Evolutionary conservation across 305 asterid genomes (phyloP).

Genomic region (Fraxinus nigra): DNA sequence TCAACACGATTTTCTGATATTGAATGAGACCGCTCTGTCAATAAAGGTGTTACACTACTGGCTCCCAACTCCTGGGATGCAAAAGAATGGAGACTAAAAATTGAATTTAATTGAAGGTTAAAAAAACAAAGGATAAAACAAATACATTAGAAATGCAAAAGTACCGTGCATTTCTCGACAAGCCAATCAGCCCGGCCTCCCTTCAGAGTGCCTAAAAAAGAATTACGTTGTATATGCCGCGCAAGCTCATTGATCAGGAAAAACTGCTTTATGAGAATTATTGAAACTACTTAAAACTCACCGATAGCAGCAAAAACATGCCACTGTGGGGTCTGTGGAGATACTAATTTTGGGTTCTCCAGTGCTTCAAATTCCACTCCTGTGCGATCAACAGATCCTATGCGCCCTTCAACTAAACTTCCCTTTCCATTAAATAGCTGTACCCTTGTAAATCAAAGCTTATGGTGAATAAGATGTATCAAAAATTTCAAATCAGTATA

Average conservation of each 20-base stretch:
- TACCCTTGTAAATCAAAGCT: conserved; percentile 56
- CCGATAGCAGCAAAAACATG: conserved; percentile 89
- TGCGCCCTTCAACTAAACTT: conserved; percentile 74
- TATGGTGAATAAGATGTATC: conserved; percentile 8
- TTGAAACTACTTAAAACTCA: conserved; percentile 32
- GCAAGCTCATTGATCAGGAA: conserved; percentile 8
- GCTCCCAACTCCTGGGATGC: conserved; percentile 85
- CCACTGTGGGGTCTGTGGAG: conserved; percentile 62
- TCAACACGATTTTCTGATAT: conserved; percentile 73
- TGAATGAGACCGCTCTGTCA: conserved; percentile 67
- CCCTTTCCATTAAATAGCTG: conserved; percentile 96
- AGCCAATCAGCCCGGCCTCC: conserved; percentile 99
- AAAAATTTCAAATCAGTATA: background rate
- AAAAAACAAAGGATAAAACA: conserved; percentile 7
- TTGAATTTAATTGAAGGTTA: background rate
- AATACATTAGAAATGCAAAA: conserved; percentile 29
- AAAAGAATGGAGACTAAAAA: conserved; percentile 19
- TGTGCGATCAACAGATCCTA: conserved; percentile 60
- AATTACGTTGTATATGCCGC: conserved; percentile 12
- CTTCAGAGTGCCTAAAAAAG: conserved; percentile 63
- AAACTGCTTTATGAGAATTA: background rate
- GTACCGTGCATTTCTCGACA: conserved; percentile 93
- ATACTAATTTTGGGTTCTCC: conserved; percentile 50
- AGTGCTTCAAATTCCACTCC: conserved; percentile 74
- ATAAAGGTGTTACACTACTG: conserved; percentile 73